Evolutionary conservation across 768 basidiomycete genomes (phyloP).

Genomic region (Leccinum olivaceopallidum): DNA sequence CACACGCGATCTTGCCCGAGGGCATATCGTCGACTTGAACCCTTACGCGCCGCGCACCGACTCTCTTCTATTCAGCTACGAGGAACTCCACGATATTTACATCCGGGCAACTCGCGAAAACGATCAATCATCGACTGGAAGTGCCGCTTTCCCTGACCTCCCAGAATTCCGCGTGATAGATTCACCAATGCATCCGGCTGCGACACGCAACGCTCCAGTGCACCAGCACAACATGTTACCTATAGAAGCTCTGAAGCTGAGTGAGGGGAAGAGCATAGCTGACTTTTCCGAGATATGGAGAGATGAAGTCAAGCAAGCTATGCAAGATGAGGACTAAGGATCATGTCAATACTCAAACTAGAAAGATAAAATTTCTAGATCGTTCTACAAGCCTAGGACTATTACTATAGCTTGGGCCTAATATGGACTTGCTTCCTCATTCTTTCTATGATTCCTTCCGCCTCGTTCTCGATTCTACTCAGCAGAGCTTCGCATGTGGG

Average conservation of each 20-base stretch:
- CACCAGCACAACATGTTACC: conserved; percentile 92
- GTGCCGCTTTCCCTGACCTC: conserved; percentile 7
- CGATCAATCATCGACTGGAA: neutral
- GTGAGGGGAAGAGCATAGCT: conserved; percentile 67
- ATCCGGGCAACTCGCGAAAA: conserved; percentile 7
- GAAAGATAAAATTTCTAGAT: neutral
- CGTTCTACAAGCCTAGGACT: neutral
- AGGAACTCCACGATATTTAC: conserved; percentile 57
- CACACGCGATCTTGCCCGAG: conserved; percentile 73
- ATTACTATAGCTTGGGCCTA: conserved; percentile 24
- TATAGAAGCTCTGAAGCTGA: conserved; percentile 80
- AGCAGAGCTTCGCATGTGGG: conserved; percentile 79
- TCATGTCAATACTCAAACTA: neutral
- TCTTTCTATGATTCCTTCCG: conserved; percentile 61
- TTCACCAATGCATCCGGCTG: conserved; percentile 70
- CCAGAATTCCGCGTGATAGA: conserved; percentile 68
- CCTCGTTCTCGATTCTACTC: conserved; percentile 68
- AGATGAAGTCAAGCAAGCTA: conserved; percentile 46
- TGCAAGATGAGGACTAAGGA: conserved; percentile 17
- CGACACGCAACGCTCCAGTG: conserved; percentile 64
- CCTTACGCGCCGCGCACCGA: conserved; percentile 89
- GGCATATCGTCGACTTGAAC: conserved; percentile 89
- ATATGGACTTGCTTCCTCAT: conserved; percentile 34
- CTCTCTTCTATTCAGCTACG: conserved; percentile 80
- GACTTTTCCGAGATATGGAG: conserved; percentile 73